Percentiles rank a stretch among this genome's conserved stretches.
phyloP scores from a whole-genome alignment of 208 protist genomes.

The Acanthamoeba lenticulata region DNA sequence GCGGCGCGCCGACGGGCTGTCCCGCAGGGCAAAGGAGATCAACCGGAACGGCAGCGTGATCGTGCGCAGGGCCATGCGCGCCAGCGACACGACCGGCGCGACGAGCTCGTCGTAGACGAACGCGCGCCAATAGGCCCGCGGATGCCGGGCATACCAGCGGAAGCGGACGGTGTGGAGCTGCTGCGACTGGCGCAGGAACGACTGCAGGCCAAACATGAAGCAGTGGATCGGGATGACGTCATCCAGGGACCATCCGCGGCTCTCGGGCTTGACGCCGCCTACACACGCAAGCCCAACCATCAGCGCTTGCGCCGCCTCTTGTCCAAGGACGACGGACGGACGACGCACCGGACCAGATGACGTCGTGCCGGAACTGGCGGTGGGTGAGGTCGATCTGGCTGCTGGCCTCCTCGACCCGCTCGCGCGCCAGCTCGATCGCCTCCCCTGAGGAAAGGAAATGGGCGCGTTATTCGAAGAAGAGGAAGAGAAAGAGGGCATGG shows the following conservation, averaged over 20 bases:
- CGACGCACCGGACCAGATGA: slow-evolving; percentile 18
- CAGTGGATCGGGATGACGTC: slow-evolving; percentile 61
- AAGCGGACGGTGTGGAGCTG: neutral
- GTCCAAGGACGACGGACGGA: neutral
- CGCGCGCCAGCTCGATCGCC: neutral
- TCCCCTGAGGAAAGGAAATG: neutral
- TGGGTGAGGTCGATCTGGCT: neutral
- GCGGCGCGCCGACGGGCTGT: neutral
- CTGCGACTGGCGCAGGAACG: neutral
- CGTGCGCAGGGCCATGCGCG: neutral
- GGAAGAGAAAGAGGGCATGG: no score
- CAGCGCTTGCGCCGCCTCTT: neutral
- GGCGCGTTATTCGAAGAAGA: neutral
- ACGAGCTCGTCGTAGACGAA: neutral
- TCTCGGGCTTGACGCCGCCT: neutral
- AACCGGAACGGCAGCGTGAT: neutral
- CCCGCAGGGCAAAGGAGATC: neutral
- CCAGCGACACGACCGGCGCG: neutral
- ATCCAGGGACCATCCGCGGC: slow-evolving; percentile 27
- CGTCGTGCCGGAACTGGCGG: slow-evolving; percentile 13
- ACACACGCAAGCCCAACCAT: neutral
- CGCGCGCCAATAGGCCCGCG: neutral
- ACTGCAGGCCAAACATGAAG: slow-evolving; percentile 62
- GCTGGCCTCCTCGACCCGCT: neutral
- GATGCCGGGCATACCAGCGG: neutral